Percentiles rank a stretch among this genome's conserved stretches.
phyloP scores from a whole-genome alignment of 306 rosid species.

The Arachis stenosperma region DNA sequence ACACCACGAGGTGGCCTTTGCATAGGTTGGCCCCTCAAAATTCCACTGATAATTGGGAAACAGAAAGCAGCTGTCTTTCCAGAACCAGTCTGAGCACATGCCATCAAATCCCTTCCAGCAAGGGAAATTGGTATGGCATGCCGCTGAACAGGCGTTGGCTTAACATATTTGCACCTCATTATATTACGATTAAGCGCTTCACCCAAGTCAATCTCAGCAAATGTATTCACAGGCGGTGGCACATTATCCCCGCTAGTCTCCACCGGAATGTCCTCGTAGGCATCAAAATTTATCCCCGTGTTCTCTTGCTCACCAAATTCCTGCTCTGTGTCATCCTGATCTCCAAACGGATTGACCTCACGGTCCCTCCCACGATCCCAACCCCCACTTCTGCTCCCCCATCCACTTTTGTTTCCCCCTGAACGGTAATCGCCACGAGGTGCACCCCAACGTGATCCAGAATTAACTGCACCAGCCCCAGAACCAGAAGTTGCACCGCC shows the following conservation, averaged over 20 bases:
- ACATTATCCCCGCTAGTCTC: slow-evolving; percentile 73
- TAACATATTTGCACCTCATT: slow-evolving; percentile 73
- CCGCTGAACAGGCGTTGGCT: slow-evolving; percentile 78
- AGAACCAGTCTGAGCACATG: slow-evolving; percentile 81
- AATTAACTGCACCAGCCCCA: slow-evolving; percentile 44
- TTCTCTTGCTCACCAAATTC: slow-evolving; percentile 56
- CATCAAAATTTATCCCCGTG: slow-evolving; percentile 68
- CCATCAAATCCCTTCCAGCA: slow-evolving; percentile 72
- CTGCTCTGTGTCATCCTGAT: slow-evolving; percentile 51
- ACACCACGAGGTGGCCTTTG: slow-evolving; percentile 68
- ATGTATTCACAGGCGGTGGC: slow-evolving; percentile 67
- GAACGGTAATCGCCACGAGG: slow-evolving; percentile 48
- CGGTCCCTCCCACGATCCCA: slow-evolving; percentile 69
- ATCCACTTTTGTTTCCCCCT: slow-evolving; percentile 59
- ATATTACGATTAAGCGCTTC: slow-evolving; percentile 64
- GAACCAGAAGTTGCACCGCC: slow-evolving; percentile 45
- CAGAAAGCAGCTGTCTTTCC: slow-evolving; percentile 82
- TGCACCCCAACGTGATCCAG: slow-evolving; percentile 51
- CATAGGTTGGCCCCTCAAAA: slow-evolving; percentile 60
- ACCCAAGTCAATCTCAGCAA: slow-evolving; percentile 74
- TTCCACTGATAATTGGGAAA: slow-evolving; percentile 75
- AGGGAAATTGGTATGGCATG: slow-evolving; percentile 73
- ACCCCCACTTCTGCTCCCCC: slow-evolving; percentile 61
- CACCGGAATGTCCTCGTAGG: slow-evolving; percentile 71
- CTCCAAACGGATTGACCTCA: slow-evolving; percentile 66